phyloP scores from a whole-genome alignment of 116 monocot genomes.

The Dioscorea cayenensis region DNA sequence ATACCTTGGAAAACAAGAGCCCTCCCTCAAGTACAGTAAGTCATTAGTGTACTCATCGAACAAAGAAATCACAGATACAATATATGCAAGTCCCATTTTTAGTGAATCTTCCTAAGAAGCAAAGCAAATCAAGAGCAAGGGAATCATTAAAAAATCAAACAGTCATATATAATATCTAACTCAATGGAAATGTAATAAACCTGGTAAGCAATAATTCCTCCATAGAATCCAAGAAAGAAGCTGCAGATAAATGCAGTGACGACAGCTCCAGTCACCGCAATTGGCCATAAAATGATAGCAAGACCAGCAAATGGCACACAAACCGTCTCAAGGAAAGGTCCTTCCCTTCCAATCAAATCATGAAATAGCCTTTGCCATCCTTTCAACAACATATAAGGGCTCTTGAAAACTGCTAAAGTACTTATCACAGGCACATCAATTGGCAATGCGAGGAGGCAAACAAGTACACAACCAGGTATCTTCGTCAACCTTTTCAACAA shows the following conservation, averaged over 20 bases:
- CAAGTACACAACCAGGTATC: constrained; percentile 50
- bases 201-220: constrained; percentile 53
- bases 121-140: constrained; percentile 1
- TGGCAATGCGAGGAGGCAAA: constrained; percentile 37
- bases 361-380: constrained; percentile 60
- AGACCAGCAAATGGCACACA: constrained; percentile 88
- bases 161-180: neutral
- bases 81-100: constrained; percentile 65
- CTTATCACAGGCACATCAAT: constrained; percentile 52
- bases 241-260: constrained; percentile 51
- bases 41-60: constrained; percentile 94
- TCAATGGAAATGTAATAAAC: constrained; percentile 14
- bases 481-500: constrained; percentile 34
- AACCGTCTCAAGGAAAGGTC: constrained; percentile 70
- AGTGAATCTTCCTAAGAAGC: constrained; percentile 64
- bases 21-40: constrained; percentile 83
- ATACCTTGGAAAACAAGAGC: constrained; percentile 90
- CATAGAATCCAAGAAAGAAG: constrained; percentile 61
- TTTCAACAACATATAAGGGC: constrained; percentile 66
- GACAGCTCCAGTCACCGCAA: constrained; percentile 55
- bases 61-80: constrained; percentile 56
- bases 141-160: neutral
- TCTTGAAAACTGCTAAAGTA: constrained; percentile 52
- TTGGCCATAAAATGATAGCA: constrained; percentile 66
- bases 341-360: constrained; percentile 75